phyloP scores from a whole-genome alignment of 768 basidiomycete species.

The Hericium alpestre region DNA sequence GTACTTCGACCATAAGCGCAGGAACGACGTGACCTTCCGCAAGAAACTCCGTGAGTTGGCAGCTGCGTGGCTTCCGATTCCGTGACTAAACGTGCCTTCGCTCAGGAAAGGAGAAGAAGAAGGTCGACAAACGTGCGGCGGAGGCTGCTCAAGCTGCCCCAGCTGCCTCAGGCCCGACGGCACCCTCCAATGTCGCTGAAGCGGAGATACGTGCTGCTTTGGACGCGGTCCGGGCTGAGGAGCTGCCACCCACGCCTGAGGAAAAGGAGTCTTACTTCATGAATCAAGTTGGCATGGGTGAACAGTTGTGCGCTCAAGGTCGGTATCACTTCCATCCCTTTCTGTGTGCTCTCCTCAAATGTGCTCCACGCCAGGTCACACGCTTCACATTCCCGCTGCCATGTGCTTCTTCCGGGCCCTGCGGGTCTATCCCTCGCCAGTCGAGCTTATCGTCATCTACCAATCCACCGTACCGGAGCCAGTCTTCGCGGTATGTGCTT shows the following conservation, averaged over 20 bases:
- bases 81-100: neutral
- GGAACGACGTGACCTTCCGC: constrained; percentile 81
- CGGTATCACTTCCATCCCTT: neutral
- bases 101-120: constrained; percentile 87
- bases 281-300: constrained; percentile 79
- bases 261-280: constrained; percentile 88
- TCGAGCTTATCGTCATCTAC: constrained; percentile 91
- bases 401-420: constrained; percentile 89
- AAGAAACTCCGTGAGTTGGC: constrained; percentile 45
- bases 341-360: neutral
- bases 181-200: constrained; percentile 25
- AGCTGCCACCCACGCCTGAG: constrained; percentile 53
- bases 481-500: constrained; percentile 57
- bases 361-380: constrained; percentile 44
- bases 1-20: constrained; percentile 92
- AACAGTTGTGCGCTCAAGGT: constrained; percentile 74
- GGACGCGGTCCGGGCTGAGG: constrained; percentile 58
- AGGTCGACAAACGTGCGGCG: constrained; percentile 44
- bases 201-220: constrained; percentile 56
- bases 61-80: neutral
- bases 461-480: constrained; percentile 79
- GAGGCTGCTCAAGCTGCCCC: constrained; percentile 27
- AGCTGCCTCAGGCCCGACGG: constrained; percentile 18
- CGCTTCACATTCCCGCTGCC: constrained; percentile 71
- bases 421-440: constrained; percentile 86